phyloP scores from a whole-genome alignment of 805 yeast species.

The Sugiyamaella mastotermitis region DNA sequence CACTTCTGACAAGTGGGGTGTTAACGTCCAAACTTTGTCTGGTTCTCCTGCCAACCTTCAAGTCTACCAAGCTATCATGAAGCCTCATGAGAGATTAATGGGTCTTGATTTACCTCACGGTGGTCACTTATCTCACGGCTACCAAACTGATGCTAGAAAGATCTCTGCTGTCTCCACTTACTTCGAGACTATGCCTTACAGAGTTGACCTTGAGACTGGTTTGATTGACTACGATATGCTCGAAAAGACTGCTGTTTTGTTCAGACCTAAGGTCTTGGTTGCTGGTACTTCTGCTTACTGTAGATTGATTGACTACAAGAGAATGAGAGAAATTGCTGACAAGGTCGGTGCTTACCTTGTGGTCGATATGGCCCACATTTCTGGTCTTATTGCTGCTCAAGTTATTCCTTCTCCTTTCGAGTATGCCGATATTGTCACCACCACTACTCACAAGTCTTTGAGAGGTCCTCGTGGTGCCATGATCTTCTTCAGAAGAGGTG shows the following conservation, averaged over 20 bases:
- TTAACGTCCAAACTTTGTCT: slow-evolving; percentile 91
- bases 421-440: slow-evolving; percentile 95
- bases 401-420: slow-evolving; percentile 96
- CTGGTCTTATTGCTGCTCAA: slow-evolving; percentile 93
- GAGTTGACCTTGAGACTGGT: slow-evolving; percentile 88
- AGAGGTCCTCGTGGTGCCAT: slow-evolving; percentile 99
- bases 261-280: slow-evolving; percentile 93
- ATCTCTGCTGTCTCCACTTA: slow-evolving; percentile 94
- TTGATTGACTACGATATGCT: slow-evolving; percentile 93
- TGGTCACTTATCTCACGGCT: slow-evolving; percentile 97
- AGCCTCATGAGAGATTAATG: slow-evolving; percentile 95
- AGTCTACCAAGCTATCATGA: slow-evolving; percentile 92
- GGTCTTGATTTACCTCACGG: slow-evolving; percentile 98
- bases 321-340: slow-evolving; percentile 95
- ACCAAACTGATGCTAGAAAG: slow-evolving; percentile 89
- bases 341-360: slow-evolving; percentile 94
- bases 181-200: slow-evolving; percentile 98
- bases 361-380: slow-evolving; percentile 97
- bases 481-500: slow-evolving; percentile 97
- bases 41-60: slow-evolving; percentile 98
- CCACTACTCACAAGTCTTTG: slow-evolving; percentile 96
- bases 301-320: slow-evolving; percentile 91
- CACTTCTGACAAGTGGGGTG: slow-evolving; percentile 88
- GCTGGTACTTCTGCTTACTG: slow-evolving; percentile 99
- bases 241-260: slow-evolving; percentile 82